These are phyloP conservation scores for Periconia sp. DNA, from an alignment of 2,329 filamentous ascomycete genomes.

Conservation along the genomic window DNA sequence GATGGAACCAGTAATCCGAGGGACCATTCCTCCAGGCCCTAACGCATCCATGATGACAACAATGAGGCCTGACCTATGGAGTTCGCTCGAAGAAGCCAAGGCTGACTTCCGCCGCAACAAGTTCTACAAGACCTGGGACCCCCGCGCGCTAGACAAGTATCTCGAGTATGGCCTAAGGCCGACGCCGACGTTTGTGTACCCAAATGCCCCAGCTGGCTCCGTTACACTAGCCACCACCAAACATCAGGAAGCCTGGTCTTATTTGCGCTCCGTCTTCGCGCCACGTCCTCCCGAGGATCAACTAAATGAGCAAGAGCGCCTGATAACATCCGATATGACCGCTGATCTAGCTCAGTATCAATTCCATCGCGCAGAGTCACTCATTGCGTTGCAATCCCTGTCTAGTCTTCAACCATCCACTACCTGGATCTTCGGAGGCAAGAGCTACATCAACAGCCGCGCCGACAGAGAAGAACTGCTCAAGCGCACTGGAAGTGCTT, in stretches of 20 bases:
- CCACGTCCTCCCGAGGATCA: neutral
- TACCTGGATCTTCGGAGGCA: slow-evolving; percentile 6
- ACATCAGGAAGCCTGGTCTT: slow-evolving; percentile 2
- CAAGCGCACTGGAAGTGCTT: neutral
- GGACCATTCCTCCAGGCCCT: slow-evolving; percentile 14
- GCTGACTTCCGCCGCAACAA: slow-evolving; percentile 10
- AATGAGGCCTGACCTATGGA: slow-evolving; percentile 14
- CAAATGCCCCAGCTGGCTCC: neutral
- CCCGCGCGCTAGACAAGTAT: slow-evolving; percentile 1
- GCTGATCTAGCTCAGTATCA: neutral
- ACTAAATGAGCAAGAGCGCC: neutral
- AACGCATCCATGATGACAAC: slow-evolving; percentile 18
- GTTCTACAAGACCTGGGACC: slow-evolving; percentile 14
- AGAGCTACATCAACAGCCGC: slow-evolving; percentile 7
- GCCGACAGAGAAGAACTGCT: neutral
- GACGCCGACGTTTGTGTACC: neutral
- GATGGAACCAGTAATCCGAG: slow-evolving; percentile 19
- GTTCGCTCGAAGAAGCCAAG: slow-evolving; percentile 15
- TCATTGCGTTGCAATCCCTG: neutral
- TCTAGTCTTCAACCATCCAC: slow-evolving; percentile 2
- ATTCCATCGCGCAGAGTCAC: slow-evolving; percentile 2
- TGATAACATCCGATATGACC: neutral
- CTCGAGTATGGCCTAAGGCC: neutral
- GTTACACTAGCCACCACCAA: slow-evolving; percentile 1
- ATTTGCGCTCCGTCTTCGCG: neutral